Evolutionary conservation across 768 basidiomycete species (phyloP).

Genomic region (Serendipita sp.): DNA sequence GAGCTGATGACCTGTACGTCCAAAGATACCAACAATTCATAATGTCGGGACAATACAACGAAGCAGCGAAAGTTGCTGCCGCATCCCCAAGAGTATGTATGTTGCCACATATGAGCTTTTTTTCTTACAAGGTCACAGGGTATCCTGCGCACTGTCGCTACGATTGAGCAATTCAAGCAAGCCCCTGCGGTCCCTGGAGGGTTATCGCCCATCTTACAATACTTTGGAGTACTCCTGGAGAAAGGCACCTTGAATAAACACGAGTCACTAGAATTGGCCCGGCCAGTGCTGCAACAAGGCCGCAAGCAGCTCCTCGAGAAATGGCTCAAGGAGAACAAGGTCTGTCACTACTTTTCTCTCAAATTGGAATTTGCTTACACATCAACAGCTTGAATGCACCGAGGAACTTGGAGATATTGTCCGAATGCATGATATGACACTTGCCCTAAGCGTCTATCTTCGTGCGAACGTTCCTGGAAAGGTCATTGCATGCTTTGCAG

Average conservation of each 20-base stretch:
- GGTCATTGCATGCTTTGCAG: conserved; percentile 97
- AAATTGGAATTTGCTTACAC: not conserved
- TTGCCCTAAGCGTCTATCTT: conserved; percentile 93
- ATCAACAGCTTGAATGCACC: conserved; percentile 75
- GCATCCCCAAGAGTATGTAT: conserved; percentile 74
- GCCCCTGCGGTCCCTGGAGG: conserved; percentile 84
- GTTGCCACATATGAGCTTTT: not conserved
- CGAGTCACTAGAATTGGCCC: conserved; percentile 88
- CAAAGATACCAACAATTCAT: conserved; percentile 90
- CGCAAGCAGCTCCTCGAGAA: conserved; percentile 95
- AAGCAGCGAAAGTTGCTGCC: conserved; percentile 95
- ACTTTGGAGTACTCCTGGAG: conserved; percentile 97
- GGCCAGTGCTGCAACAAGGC: conserved; percentile 90
- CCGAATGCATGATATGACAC: conserved; percentile 85
- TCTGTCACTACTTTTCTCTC: conserved; percentile 18
- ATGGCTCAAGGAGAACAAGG: conserved; percentile 99
- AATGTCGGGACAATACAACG: conserved; percentile 71
- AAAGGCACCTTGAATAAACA: conserved; percentile 95
- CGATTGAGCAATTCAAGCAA: conserved; percentile 95
- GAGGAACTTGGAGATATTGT: conserved; percentile 98
- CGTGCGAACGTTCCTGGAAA: conserved; percentile 97
- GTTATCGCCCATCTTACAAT: conserved; percentile 90
- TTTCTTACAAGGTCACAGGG: conserved; percentile 33
- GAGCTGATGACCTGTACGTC: conserved; percentile 92
- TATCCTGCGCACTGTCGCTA: conserved; percentile 82